Percentiles rank a stretch among this genome's conserved stretches.
These are phyloP conservation scores for Trametes hirsuta DNA, from an alignment of 1,284 basidiomycete species.

Conservation along the genomic window DNA sequence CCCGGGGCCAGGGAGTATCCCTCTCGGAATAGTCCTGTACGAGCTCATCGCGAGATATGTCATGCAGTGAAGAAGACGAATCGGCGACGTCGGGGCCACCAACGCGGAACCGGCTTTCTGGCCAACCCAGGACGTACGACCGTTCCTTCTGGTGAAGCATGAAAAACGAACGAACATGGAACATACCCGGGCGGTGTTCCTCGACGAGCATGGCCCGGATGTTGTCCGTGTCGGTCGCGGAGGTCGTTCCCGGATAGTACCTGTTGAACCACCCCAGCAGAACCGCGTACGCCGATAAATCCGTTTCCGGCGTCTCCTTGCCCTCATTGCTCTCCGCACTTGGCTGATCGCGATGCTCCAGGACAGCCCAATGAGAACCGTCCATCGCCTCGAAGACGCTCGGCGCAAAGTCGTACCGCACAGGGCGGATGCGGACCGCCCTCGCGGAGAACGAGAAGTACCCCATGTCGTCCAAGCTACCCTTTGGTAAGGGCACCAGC, in stretches of 20 bases:
- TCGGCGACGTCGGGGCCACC: background rate
- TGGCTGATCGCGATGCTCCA: background rate
- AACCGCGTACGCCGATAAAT: background rate
- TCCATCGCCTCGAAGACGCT: conserved; percentile 7
- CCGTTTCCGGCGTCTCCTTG: background rate
- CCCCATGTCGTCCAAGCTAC: conserved; percentile 15
- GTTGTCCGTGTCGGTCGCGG: conserved; percentile 3
- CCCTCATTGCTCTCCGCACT: too few relatives aligned
- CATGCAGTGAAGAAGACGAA: too few relatives aligned
- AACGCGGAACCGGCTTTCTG: conserved; percentile 7
- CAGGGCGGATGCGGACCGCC: conserved; percentile 1
- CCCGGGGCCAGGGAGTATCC: background rate
- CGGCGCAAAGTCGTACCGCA: background rate
- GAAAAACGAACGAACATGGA: conserved; percentile 18
- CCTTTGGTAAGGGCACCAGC: conserved; percentile 13
- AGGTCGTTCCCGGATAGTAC: conserved; percentile 3
- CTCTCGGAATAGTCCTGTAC: background rate
- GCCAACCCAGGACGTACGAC: conserved; percentile 9
- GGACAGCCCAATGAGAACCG: conserved; percentile 7
- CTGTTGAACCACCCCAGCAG: conserved; percentile 15
- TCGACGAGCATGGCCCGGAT: conserved; percentile 13
- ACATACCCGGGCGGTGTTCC: conserved; percentile 4
- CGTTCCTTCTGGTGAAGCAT: conserved; percentile 1
- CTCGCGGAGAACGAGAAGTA: conserved; percentile 9
- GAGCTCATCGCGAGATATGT: background rate